These are phyloP conservation scores for Penicillium canescens DNA, from an alignment of 495 filamentous ascomycete genomes.

Conservation along the genomic window DNA sequence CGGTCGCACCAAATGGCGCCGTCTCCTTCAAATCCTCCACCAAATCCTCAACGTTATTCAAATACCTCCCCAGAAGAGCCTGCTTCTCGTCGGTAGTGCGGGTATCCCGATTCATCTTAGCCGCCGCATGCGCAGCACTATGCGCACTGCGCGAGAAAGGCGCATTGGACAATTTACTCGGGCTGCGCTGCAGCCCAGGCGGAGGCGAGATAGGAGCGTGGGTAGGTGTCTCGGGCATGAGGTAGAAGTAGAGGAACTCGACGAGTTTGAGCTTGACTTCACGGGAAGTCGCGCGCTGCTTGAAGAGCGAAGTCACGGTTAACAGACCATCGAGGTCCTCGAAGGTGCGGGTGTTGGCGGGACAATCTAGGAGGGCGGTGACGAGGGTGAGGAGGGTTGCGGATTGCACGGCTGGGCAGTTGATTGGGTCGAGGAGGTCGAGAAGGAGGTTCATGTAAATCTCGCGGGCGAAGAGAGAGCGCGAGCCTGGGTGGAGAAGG, in stretches of 20 bases:
- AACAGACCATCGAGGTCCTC: constrained; percentile 90
- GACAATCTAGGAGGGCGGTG: constrained; percentile 78
- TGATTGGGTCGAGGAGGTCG: constrained; percentile 91
- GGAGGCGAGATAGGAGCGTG: constrained; percentile 31
- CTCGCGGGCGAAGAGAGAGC: constrained; percentile 82
- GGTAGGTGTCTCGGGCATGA: constrained; percentile 84
- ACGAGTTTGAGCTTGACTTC: constrained; percentile 91
- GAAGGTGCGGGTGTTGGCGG: constrained; percentile 85
- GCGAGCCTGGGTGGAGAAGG: constrained; percentile 90
- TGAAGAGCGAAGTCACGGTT: constrained; percentile 92
- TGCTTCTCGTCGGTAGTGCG: constrained; percentile 87
- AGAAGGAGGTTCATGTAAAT: constrained; percentile 96
- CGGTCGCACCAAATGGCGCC: constrained; percentile 50
- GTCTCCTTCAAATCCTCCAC: constrained; percentile 87
- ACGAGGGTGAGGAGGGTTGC: constrained; percentile 87
- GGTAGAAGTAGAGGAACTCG: constrained; percentile 96
- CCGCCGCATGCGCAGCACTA: constrained; percentile 32
- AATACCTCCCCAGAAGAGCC: constrained; percentile 71
- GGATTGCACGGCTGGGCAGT: constrained; percentile 88
- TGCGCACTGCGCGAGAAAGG: constrained; percentile 40
- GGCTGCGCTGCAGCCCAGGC: constrained; percentile 64
- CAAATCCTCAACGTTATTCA: constrained; percentile 88
- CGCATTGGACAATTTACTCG: constrained; percentile 61
- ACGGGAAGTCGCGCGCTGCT: constrained; percentile 73
- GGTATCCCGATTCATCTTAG: constrained; percentile 49